Conservation (phyloP, 108 stramenopile species). For the Skeletonema costatum region DNA sequence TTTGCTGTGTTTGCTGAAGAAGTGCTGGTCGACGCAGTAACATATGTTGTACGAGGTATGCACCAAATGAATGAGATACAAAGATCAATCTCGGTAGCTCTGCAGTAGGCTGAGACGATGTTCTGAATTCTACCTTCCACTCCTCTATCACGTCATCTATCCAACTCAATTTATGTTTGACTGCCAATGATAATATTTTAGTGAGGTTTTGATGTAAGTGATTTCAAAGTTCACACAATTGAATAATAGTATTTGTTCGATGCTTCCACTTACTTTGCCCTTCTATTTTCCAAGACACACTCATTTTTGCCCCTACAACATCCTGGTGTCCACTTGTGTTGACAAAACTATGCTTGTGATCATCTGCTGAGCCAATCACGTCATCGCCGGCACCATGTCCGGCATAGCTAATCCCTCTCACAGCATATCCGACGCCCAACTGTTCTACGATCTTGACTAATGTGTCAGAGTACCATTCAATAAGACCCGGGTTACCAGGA, state of each 20-base stretch:
- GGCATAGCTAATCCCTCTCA: conserved; percentile 69
- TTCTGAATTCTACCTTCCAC: conserved; percentile 2
- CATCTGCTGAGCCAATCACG: conserved; percentile 20
- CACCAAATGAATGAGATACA: conserved; percentile 81
- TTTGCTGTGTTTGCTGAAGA: conserved; percentile 45
- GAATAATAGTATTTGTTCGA: neutral
- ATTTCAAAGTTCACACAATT: neutral
- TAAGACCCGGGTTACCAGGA: conserved; percentile 84
- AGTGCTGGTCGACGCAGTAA: conserved; percentile 60
- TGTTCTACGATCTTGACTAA: conserved; percentile 43
- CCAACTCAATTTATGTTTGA: conserved; percentile 73
- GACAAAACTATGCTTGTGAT: conserved; percentile 10
- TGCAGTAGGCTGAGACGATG: neutral
- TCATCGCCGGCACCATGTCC: conserved; percentile 62
- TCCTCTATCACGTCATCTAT: conserved; percentile 55
- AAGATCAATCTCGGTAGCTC: conserved; percentile 61
- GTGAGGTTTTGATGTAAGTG: neutral
- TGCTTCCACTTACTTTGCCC: conserved; percentile 56
- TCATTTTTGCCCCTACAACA: conserved; percentile 11
- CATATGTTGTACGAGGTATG: conserved; percentile 70
- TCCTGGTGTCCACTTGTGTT: conserved; percentile 1
- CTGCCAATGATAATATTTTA: neutral
- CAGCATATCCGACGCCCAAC: conserved; percentile 64
- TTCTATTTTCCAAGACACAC: conserved; percentile 71
- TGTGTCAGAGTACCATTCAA: conserved; percentile 64